Evolutionary conservation across 345 rosid species (phyloP), one percentile per base, ranked within the genome.

Genomic region (Lepidium aucheri): DNA sequence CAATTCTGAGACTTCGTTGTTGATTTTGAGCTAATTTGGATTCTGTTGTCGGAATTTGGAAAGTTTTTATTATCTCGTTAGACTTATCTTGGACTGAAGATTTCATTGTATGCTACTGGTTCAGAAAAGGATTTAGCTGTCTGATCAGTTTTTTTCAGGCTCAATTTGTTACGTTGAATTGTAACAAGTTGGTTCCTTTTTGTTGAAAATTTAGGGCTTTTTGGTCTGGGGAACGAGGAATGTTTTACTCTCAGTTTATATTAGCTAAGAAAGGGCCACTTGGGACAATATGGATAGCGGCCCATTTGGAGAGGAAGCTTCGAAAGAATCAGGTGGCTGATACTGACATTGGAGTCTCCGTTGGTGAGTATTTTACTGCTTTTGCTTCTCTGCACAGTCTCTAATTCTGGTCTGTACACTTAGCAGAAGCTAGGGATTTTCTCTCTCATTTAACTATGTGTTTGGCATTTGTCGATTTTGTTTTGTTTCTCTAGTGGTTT

Each of bases 231-330:
- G 58, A 70, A 43, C 46, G 67, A 76, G 75, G 79, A 60, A 95
- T 95, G 99, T 95, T 95, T 78, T 95, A 95, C 71, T 91, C 99
- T 53, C 99, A 95, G 81, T 95, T 95, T 74, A 95, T 95, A 75
- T 79, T 95, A 86, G 99, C 99, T 51, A 95, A 95, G 92, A 95
- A 95, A 82, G 99, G 99, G 64, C 99, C 99, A 52, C 83, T 95
- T 53, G 97, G 99, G 67, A 95, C 99, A 3, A 95, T 95, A 76
- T 95, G 99, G 99, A 95, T 95, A 24, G 99, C 99, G 1, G 99
- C 99, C 43, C 99, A 95, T 78, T 79, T 95, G 81, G 99, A 95
- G 83, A 83, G 99, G 79, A 95, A 95, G 86, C 98, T 95, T 46
- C 94, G 99, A 4, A 95, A 95, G 86, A 95, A 91, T 69, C 99